A percentile compares a stretch with the other conserved stretches of the same genome.
These are phyloP conservation scores for Nematocida minor DNA, from an alignment of 371 early-diverging fungal genomes.

Conservation along the genomic window DNA sequence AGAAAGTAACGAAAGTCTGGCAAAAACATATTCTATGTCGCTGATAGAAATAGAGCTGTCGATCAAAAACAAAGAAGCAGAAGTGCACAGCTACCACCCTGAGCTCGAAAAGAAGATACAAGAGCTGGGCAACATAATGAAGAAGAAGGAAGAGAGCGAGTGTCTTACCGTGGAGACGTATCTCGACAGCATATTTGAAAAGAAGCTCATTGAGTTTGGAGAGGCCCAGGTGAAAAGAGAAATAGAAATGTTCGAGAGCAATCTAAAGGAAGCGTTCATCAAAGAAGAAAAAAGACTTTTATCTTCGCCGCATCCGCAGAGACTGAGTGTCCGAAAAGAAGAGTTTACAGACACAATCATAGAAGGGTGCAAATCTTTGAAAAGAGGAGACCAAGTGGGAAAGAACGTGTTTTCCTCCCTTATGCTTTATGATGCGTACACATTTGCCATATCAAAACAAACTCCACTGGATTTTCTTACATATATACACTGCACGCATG, in stretches of 20 bases:
- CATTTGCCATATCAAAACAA: neutral
- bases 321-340: neutral
- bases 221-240: neutral
- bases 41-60: conserved; percentile 18
- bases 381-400: neutral
- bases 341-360: neutral
- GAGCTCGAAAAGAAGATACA: conserved; percentile 44
- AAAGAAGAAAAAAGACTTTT: conserved; percentile 25
- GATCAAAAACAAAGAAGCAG: neutral
- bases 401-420: conserved; percentile 7
- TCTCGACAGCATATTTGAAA: conserved; percentile 43
- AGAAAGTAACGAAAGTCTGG: neutral
- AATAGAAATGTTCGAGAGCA: neutral
- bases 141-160: neutral
- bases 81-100: conserved; percentile 35
- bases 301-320: neutral
- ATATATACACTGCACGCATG: neutral
- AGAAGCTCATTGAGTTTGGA: conserved; percentile 31
- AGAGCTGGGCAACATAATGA: conserved; percentile 28
- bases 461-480: conserved; percentile 25
- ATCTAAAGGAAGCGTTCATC: conserved; percentile 2
- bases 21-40: conserved; percentile 27
- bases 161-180: conserved; percentile 14
- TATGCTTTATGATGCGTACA: conserved; percentile 38
- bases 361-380: neutral